Evolutionary conservation across 192 early-diverging fungal genomes (phyloP), one percentile per base, ranked within the genome.

Genomic region (Spizellomyces punctatus): DNA sequence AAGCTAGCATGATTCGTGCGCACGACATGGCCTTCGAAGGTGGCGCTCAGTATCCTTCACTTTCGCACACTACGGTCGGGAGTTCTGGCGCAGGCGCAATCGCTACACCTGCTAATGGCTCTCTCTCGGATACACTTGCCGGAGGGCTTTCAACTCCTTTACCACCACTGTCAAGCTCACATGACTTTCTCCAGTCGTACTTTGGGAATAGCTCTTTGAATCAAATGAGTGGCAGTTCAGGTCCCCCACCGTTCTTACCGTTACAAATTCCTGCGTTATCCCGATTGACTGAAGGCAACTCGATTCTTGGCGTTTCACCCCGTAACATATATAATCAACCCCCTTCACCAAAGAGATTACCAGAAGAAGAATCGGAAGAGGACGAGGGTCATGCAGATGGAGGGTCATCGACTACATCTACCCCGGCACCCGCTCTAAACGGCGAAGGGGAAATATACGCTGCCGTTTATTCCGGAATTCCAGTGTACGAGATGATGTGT

Each of bases 401-500:
- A 10, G 48, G 7, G 5, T 19, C 66, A 5, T n/a, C 50, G 4
- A 45, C 54, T 5, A 12, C 66, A 17, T 57, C 66, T 21, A 27
- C 52, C 17, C 54, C 66, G 42, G n/a, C 47, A 2, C n/a, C 66
- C n/a, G 17, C 54, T 5, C 21, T 9, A 12, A 46, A 9, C 16
- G 68, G 17, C 42, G 63, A 65, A 48, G 68, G 68, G 10, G 68
- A 79, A 8, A 91, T 98, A 21, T 96, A 93, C 78, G 87, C 88
- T 44, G 94, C 95, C 8, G 89, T 91, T 5, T 99, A 99, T 82
- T 96, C 95, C 10, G 93, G 94, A 7, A 90, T 97, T 21, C 92
- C 93, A 10, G 97, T 99, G 7, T 99, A 93, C 85, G 96, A 99
- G 74, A 92, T 95, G 88, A 84, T 90, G 71, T 93, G 91, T 71